Base-by-base conservation (phyloP, 495 filamentous ascomycete species). In the Amorphotheca resinae region DNA sequence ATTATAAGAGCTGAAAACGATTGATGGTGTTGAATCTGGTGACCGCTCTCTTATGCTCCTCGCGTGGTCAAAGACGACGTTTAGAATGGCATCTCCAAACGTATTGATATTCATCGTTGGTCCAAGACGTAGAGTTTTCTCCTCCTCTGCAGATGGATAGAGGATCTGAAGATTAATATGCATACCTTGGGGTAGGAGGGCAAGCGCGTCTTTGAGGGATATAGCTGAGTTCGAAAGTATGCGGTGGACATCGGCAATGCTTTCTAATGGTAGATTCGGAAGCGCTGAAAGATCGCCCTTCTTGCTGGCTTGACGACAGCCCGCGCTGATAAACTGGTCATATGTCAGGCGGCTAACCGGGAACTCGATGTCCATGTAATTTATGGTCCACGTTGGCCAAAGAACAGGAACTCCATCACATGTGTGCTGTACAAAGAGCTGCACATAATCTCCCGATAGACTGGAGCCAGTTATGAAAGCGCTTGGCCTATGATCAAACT, bases 401-500 rank as follows among this genome's bases (percentile, higher is more conserved):
- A 96, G 67, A 3, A 98, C 81, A 12, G 93, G 87, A 1, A 93
- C 66, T 1, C 76, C 78, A 59, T 98, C 91, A 33, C 72, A 80
- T 0, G 91, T 95, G 47, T 93, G 67, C 51, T 96, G 93, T 21
- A 96, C 79, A 55, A 83, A 93, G 25, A 98, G 67, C 48, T 88
- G 77, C 15, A 94, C 77, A 63, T 95, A 94, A 47, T 95, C 84
- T 28, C 91, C 91, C 20, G 85, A 85, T 45, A 98, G 60, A 62
- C 89, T 95, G 21, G 93, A 96, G 5, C 91, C 91, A 1, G 91
- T 96, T 21, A 98, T 85, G 22, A 95, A 74, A 32, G 83, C 81
- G 56, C 69, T 87, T 33, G 84, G 82, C 41, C 84, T 80, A 12
- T 77, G 74, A 55, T 93, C 85, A 33, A 87, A 65, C 45, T 93